Conservation (phyloP, 2,329 filamentous ascomycete genomes). For the Stemphylium lycopersici region DNA sequence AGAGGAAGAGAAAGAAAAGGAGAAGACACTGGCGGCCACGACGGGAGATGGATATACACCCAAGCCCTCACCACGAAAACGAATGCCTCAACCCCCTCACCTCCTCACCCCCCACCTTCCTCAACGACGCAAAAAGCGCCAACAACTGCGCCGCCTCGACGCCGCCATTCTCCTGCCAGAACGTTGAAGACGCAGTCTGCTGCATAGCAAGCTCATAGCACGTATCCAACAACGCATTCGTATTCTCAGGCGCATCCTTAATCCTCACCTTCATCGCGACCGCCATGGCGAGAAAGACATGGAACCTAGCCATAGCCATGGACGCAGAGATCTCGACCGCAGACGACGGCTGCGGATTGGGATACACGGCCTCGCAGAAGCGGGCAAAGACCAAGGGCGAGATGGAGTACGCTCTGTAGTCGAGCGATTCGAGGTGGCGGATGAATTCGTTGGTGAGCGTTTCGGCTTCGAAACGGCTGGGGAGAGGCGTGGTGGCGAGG, state of each 20-base stretch:
- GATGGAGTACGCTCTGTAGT: conserved; percentile 36
- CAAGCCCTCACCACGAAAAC: conserved; percentile 44
- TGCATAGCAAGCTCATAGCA: conserved; percentile 48
- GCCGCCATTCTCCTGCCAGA: conserved; percentile 44
- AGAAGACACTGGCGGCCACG: too few relatives aligned
- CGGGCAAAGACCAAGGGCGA: conserved; percentile 32
- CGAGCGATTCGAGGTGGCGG: conserved; percentile 32
- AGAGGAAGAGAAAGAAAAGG: neutral
- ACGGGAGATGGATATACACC: too few relatives aligned
- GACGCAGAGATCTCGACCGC: conserved; percentile 29
- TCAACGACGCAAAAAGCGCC: conserved; percentile 40
- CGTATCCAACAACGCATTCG: conserved; percentile 42
- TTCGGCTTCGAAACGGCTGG: conserved; percentile 46
- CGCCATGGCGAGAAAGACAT: conserved; percentile 47
- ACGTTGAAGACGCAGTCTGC: conserved; percentile 35
- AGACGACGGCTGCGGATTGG: conserved; percentile 29
- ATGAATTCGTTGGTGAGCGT: conserved; percentile 45
- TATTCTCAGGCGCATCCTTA: conserved; percentile 34
- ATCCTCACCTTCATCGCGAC: conserved; percentile 46
- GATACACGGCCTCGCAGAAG: conserved; percentile 44
- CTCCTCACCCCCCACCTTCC: conserved; percentile 25
- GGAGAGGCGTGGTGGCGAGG: conserved; percentile 37
- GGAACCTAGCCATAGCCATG: conserved; percentile 43
- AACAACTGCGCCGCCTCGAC: conserved; percentile 43
- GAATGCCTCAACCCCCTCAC: conserved; percentile 35